These are phyloP conservation scores for Tetragonia tetragonoides DNA, from an alignment of 148 eudicot genomes.

Conservation along the genomic window DNA sequence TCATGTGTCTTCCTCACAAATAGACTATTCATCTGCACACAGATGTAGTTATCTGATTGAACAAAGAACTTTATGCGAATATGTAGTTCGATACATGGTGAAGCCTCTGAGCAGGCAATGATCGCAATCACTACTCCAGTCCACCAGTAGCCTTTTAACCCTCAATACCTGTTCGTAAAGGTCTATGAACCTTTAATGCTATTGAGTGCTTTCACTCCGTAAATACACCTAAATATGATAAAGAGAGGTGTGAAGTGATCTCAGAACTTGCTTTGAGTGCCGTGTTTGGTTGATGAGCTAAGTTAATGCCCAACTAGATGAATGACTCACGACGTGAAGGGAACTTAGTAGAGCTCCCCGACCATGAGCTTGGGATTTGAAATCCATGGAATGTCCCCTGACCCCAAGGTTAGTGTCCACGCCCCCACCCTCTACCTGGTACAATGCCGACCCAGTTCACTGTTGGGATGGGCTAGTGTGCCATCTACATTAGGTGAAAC, in stretches of 20 bases:
- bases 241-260: not conserved
- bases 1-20: not conserved
- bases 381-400: no score
- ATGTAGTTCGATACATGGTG: not conserved
- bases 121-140: not conserved
- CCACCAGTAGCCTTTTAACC: not conserved
- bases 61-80: not conserved
- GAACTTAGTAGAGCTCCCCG: not conserved
- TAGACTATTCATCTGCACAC: not conserved
- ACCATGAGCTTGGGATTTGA: not conserved
- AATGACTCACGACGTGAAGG: not conserved
- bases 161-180: slow-evolving; percentile 1
- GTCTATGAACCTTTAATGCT: not conserved
- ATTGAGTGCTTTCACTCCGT: not conserved
- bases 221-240: not conserved
- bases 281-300: no score
- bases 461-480: not conserved
- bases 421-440: not conserved
- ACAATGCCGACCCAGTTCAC: not conserved
- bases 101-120: not conserved
- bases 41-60: not conserved
- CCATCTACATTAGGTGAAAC: not conserved
- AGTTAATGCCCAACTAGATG: not conserved
- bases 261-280: not conserved
- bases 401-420: not conserved